Conservation (phyloP, 495 filamentous ascomycete genomes). For the Trichoderma reesei region DNA sequence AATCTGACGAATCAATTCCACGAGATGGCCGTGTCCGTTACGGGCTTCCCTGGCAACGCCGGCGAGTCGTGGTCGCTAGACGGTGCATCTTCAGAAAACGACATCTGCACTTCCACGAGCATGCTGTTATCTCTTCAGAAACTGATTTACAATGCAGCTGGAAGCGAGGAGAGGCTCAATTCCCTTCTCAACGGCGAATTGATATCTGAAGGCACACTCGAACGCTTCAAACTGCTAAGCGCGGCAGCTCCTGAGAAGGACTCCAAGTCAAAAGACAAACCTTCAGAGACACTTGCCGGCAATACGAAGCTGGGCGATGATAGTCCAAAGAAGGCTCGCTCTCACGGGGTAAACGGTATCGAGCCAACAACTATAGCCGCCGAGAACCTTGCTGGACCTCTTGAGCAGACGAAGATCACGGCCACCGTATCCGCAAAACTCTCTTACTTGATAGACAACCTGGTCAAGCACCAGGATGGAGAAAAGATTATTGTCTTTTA, state of each 20-base stretch:
- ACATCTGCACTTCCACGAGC: slow-evolving; percentile 30
- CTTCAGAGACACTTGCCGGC: slow-evolving; percentile 24
- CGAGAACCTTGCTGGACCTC: slow-evolving; percentile 31
- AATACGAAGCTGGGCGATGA: slow-evolving; percentile 28
- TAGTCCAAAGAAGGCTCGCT: slow-evolving; percentile 19
- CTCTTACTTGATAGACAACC: slow-evolving; percentile 68
- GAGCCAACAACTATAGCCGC: background rate
- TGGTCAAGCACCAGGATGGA: slow-evolving; percentile 51
- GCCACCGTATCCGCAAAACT: slow-evolving; percentile 83
- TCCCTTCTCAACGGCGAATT: slow-evolving; percentile 28
- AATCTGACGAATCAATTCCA: slow-evolving; percentile 54
- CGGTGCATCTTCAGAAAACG: slow-evolving; percentile 6
- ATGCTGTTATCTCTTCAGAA: slow-evolving; percentile 32
- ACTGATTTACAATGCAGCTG: slow-evolving; percentile 18
- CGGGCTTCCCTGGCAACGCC: slow-evolving; percentile 46
- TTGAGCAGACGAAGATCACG: slow-evolving; percentile 54
- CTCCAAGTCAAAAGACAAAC: background rate
- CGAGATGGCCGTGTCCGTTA: slow-evolving; percentile 67
- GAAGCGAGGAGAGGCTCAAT: slow-evolving; percentile 2
- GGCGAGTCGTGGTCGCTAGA: slow-evolving; percentile 54
- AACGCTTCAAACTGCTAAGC: slow-evolving; percentile 21
- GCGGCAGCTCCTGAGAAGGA: slow-evolving; percentile 7
- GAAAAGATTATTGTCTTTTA: slow-evolving; percentile 94
- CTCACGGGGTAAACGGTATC: slow-evolving; percentile 16
- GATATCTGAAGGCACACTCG: slow-evolving; percentile 25